These are phyloP conservation scores for Leishmania gerbilli DNA, from an alignment of 208 protist genomes.

Conservation along the genomic window DNA sequence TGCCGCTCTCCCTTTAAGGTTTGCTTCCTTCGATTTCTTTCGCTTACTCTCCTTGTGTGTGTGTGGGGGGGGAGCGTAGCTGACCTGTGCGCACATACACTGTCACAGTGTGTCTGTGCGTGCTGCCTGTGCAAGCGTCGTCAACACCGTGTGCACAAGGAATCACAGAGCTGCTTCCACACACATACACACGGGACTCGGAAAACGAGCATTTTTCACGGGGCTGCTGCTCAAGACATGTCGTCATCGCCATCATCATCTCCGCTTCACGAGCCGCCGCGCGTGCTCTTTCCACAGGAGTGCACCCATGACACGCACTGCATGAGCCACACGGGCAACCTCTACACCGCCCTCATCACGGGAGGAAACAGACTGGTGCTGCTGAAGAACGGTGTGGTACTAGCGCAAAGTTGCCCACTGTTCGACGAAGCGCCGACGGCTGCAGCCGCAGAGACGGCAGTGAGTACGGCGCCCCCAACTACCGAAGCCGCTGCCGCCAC, in stretches of 20 bases:
- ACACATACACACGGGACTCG: neutral
- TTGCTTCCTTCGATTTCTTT: neutral
- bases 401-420: conserved; percentile 43
- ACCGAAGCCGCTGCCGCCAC: neutral
- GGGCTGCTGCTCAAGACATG: neutral
- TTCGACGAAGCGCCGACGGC: conserved; percentile 7
- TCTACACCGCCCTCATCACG: conserved; percentile 72
- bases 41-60: conserved; percentile 4
- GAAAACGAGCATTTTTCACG: too few species aligned
- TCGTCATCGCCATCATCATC: neutral
- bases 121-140: neutral
- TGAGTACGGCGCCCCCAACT: neutral
- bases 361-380: conserved; percentile 57
- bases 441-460: neutral
- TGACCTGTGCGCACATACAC: neutral
- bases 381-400: conserved; percentile 47
- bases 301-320: conserved; percentile 62
- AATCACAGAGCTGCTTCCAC: neutral
- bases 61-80: neutral
- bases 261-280: conserved; percentile 14
- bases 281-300: conserved; percentile 66
- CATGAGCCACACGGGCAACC: conserved; percentile 48
- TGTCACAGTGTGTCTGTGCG: neutral
- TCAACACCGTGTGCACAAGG: neutral
- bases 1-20: neutral